Evolutionary conservation across 176 grass and related monocot genomes (phyloP).

Genomic region (Hordeum marinum): DNA sequence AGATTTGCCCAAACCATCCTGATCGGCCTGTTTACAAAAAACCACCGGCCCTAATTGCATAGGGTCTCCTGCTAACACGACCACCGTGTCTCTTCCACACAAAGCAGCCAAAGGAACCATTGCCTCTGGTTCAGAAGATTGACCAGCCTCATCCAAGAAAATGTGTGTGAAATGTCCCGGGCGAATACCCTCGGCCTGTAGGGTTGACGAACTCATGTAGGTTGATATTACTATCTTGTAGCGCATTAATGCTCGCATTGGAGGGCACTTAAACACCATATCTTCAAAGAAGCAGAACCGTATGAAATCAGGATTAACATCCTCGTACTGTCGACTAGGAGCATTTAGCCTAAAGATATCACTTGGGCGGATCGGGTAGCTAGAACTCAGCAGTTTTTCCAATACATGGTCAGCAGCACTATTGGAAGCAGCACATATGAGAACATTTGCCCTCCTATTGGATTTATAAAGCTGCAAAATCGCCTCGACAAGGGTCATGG

Average conservation of each 20-base stretch:
- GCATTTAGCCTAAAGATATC: constrained; percentile 90
- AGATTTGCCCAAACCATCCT: constrained; percentile 58
- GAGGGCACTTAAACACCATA: constrained; percentile 72
- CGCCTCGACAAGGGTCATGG: constrained; percentile 78
- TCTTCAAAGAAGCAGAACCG: constrained; percentile 89
- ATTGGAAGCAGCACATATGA: constrained; percentile 92
- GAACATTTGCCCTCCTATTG: constrained; percentile 53
- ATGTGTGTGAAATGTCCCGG: constrained; percentile 86
- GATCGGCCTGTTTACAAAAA: constrained; percentile 62
- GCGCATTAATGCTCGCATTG: constrained; percentile 55
- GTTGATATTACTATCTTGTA: constrained; percentile 90
- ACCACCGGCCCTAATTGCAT: constrained; percentile 71
- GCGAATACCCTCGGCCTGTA: constrained; percentile 67
- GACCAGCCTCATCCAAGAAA: constrained; percentile 88
- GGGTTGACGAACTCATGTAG: constrained; percentile 60
- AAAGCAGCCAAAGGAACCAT: constrained; percentile 74
- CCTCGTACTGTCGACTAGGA: constrained; percentile 66
- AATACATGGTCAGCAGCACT: constrained; percentile 85
- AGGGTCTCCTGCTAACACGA: constrained; percentile 92
- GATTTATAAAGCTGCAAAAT: constrained; percentile 71
- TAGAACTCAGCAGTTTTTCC: constrained; percentile 52
- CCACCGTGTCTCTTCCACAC: constrained; percentile 60
- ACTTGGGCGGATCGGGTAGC: constrained; percentile 48
- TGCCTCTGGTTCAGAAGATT: constrained; percentile 88
- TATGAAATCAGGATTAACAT: constrained; percentile 65